Percentiles rank a stretch among this genome's conserved stretches.
Conservation (phyloP, 768 basidiomycete genomes). For the Peribolospora baueri region DNA sequence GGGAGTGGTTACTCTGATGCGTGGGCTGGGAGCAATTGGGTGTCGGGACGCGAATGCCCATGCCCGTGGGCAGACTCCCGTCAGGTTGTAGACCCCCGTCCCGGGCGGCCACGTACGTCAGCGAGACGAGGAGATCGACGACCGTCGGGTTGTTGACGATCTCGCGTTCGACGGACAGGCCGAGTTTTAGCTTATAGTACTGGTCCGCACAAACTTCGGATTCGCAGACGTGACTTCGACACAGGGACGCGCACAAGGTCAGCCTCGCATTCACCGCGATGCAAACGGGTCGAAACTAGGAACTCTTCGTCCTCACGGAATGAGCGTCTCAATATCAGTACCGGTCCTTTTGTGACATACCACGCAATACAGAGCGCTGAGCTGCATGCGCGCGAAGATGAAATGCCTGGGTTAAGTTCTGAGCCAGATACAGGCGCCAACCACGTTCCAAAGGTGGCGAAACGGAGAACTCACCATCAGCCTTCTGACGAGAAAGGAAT, state of each 20-base stretch:
- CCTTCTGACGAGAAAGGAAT: too few species aligned
- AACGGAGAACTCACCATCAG: too few species aligned
- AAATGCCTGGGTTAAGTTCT: too few species aligned
- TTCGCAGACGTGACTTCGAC: background rate
- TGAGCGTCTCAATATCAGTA: too few species aligned
- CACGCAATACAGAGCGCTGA: too few species aligned
- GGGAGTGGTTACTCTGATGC: too few species aligned
- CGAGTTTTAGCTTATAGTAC: conserved; percentile 49
- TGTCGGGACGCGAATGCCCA: conserved; percentile 27
- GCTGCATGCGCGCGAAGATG: too few species aligned
- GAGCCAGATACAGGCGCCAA: too few species aligned
- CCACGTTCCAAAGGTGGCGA: too few species aligned
- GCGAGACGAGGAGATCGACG: conserved; percentile 3
- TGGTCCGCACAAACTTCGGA: conserved; percentile 27
- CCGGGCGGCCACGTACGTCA: background rate
- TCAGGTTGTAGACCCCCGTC: background rate
- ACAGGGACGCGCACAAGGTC: background rate
- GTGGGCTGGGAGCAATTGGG: conserved; percentile 35
- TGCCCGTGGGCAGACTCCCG: background rate
- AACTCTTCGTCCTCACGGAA: too few species aligned
- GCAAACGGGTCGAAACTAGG: too few species aligned
- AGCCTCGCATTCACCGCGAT: background rate
- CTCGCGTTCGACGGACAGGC: conserved; percentile 50
- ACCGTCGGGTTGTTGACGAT: conserved; percentile 22
- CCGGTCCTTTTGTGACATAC: too few species aligned